Base-by-base conservation (phyloP, 2,329 filamentous ascomycete genomes). In the Aspergillus sp. region DNA sequence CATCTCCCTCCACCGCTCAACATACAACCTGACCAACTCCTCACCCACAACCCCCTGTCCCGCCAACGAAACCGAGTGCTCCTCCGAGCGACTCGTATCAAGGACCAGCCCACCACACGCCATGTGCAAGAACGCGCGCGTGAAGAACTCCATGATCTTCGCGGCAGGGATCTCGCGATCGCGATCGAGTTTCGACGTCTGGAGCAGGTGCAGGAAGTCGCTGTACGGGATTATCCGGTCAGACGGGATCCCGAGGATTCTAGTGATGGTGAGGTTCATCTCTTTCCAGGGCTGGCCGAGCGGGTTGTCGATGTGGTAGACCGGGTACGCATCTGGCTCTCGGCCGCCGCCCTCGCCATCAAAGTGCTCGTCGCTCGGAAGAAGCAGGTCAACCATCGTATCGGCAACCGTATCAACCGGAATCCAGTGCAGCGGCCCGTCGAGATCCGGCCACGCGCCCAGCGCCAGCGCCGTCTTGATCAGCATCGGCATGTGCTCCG, bases 391-490 rank as follows among this genome's bases (percentile, higher is more conserved):
- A 1, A 49, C 63, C 11, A 77, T 57, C 0, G 72, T 70, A 6
- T 58, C 68, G 0, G 80, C 78, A 5, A 79, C 70, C 38, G 73
- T 72, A 57, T 85, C 73, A 15, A 84, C 82, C 0, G 83, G 81
- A 0, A 71, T 74, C 83, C 83, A 85, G 7, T 64, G 77, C 3
- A 84, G 59, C 0, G 61, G 54, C 1, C 81, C 82, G 0, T 74
- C 57, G 2, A 84, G 62, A 46, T 80, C 75, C 0, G 83, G 83
- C 9, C 82, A 65, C 0, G 68, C 74, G 1, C 72, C 67, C 0
- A 85, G 64, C 0, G 79, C 79, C 65, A 85, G 82, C 0, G 80
- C 79, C 0, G 80, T 82, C 68, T 85, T 84, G 60, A 84, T 66
- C 22, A 87, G 58, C 66, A 84, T 83, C 0, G 73, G 64, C 11